Conservation (phyloP, 169 alveolate genomes). For the Plasmodium ovale region DNA sequence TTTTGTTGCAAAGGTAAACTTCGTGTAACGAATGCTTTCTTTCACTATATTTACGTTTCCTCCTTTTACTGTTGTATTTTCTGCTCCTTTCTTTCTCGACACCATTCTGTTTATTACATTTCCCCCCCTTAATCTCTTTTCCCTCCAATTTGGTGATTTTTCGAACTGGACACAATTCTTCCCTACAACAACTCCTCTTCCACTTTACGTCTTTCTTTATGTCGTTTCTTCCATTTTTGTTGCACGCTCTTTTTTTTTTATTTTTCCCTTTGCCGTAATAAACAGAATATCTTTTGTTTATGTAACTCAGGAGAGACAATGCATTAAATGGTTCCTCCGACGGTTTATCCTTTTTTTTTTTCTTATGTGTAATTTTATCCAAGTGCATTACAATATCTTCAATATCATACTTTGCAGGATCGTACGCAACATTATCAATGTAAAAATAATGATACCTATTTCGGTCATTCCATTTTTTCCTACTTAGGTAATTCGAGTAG, state of each 20-base stretch:
- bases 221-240: neutral
- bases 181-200: neutral
- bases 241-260: slow-evolving; percentile 16
- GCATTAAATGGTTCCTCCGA: slow-evolving; percentile 9
- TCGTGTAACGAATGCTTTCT: too few species aligned
- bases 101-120: neutral
- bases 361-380: slow-evolving; percentile 16
- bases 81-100: neutral
- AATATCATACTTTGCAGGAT: slow-evolving; percentile 26
- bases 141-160: neutral
- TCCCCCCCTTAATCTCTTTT: neutral
- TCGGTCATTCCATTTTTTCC: slow-evolving; percentile 5
- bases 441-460: slow-evolving; percentile 48
- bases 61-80: neutral
- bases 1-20: too few species aligned
- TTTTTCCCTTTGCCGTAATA: slow-evolving; percentile 28
- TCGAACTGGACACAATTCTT: neutral
- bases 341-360: slow-evolving; percentile 1
- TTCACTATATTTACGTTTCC: slow-evolving; percentile 1
- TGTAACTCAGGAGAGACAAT: slow-evolving; percentile 7
- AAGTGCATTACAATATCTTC: slow-evolving; percentile 19
- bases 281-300: slow-evolving; percentile 32
- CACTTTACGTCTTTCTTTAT: neutral
- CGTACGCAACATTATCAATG: slow-evolving; percentile 30
- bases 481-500: slow-evolving; percentile 3